Evolutionary conservation across 495 filamentous ascomycete species (phyloP).

Genomic region (Annulohypoxylon stygium): DNA sequence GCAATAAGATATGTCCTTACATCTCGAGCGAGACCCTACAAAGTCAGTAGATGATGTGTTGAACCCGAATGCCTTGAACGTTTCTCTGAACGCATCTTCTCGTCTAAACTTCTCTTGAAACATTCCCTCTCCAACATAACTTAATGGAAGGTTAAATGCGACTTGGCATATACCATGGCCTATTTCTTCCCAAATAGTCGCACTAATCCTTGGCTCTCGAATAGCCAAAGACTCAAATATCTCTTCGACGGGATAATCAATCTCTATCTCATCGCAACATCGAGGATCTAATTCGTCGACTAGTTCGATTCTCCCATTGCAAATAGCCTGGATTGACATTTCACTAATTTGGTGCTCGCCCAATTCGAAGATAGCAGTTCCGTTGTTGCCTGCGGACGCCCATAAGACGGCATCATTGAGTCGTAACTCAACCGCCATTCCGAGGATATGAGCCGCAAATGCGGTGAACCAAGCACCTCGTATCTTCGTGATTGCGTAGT

Average conservation of each 20-base stretch:
- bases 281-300: not conserved
- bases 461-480: slow-evolving; percentile 8
- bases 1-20: no score
- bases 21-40: not conserved
- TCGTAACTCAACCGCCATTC: slow-evolving; percentile 10
- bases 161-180: not conserved
- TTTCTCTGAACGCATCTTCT: not conserved
- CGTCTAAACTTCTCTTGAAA: not conserved
- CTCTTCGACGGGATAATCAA: not conserved
- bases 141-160: no score
- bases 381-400: not conserved
- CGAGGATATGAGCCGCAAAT: slow-evolving; percentile 2
- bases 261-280: not conserved
- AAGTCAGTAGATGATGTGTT: not conserved
- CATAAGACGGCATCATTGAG: not conserved
- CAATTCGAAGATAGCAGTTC: slow-evolving; percentile 4
- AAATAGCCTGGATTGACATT: not conserved
- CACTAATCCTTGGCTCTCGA: not conserved
- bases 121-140: no score
- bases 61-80: not conserved
- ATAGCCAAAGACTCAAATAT: not conserved
- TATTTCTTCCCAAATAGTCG: not conserved
- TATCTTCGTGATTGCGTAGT: not conserved
- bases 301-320: not conserved
- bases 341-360: not conserved